Evolutionary conservation across 768 basidiomycete species (phyloP), one percentile per base, ranked within the genome.

Genomic region (Solioccasus polychromus): DNA sequence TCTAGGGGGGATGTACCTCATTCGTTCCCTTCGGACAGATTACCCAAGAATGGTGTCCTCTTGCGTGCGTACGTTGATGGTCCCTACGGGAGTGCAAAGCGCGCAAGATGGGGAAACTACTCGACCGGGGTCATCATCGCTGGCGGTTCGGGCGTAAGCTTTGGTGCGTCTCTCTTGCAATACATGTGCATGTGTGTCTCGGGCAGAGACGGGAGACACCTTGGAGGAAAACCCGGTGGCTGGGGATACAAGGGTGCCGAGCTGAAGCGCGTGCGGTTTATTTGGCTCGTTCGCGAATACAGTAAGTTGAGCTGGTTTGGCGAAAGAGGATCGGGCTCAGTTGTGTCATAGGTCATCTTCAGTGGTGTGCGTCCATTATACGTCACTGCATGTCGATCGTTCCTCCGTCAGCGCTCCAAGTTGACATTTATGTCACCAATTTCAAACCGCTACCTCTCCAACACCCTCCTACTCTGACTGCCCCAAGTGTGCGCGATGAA

Each of bases 241-340:
- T 73, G 68, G 64, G 72, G 73, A 0, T 52, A 67, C 25, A 67
- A 65, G 20, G 55, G 60, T 5, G 74, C 68, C 44, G 67, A 66
- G 34, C 79, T 76, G 6, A 66, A 57, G 25, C 72, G 88, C 5
- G 75, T 88, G 1, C 71, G 87, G 15, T 87, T 90, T 51, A 73
- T 89, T 3, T 90, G 88, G 88, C 74, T 88, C 35, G 69, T 88
- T 18, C 73, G 85, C 30, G 88, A 89, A 57, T 88, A 81, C 57
- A 75, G 86, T 87, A 47, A 64, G 83, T 70, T 2, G 12, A 3
- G 20, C 43, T 35, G 12, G 17, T 42, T 19, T 9, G 35, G 17
- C 30, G n/a, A 45, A 26, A 19, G 18, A 5, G 34, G 18, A 25
- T 19, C 5, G 19, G 15, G 19, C 40, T 24, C 8, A 50, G 29